These are phyloP conservation scores for Otatea glauca DNA, from an alignment of 176 grass and related monocot species.

Conservation along the genomic window DNA sequence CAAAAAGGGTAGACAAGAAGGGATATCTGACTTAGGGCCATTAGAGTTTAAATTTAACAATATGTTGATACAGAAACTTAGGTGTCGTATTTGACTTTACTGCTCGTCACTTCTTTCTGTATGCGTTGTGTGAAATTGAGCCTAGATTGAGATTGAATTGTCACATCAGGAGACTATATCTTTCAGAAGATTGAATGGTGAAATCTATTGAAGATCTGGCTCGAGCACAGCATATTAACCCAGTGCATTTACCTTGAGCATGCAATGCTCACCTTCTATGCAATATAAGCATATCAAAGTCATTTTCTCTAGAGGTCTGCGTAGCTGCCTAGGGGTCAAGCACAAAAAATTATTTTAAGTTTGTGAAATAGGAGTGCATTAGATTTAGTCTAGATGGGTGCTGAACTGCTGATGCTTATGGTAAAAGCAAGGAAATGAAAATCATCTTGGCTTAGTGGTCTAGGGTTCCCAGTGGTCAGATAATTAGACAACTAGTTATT, in stretches of 20 bases:
- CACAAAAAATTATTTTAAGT: background rate
- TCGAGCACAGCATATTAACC: background rate
- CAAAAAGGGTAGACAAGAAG: background rate
- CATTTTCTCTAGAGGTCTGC: background rate
- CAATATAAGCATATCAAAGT: background rate
- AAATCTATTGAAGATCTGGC: background rate
- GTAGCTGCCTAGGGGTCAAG: background rate
- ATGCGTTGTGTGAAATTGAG: background rate
- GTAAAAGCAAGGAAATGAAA: background rate
- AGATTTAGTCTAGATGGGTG: conserved; percentile 6
- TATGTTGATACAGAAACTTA: background rate
- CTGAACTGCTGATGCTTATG: background rate
- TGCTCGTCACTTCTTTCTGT: background rate
- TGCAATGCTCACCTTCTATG: background rate
- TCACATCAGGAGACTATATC: background rate
- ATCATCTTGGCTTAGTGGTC: background rate
- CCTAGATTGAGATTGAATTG: background rate
- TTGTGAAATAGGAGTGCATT: conserved; percentile 3
- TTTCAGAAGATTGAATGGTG: conserved; percentile 1
- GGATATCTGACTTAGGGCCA: background rate
- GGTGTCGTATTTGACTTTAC: background rate
- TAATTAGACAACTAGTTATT: background rate
- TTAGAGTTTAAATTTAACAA: background rate
- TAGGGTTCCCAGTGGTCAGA: background rate
- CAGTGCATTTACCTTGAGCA: background rate